phyloP scores from a whole-genome alignment of 768 basidiomycete species.

The Kwoniella sp. region DNA sequence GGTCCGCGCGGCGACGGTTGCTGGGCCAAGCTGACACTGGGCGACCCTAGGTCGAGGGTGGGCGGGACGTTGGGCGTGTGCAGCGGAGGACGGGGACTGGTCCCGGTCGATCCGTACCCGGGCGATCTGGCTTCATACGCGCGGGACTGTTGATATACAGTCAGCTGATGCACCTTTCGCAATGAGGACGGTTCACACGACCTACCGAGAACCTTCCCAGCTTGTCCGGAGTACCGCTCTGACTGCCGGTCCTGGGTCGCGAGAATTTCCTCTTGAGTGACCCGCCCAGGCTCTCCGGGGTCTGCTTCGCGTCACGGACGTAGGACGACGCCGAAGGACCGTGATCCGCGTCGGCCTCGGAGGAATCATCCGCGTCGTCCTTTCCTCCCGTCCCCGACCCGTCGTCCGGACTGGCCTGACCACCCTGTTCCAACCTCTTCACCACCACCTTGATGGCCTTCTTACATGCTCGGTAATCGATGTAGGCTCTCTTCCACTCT shows the following conservation, averaged over 20 bases:
- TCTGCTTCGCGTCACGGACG: constrained; percentile 9
- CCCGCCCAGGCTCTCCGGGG: constrained; percentile 9
- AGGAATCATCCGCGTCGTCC: constrained; percentile 66
- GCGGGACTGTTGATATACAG: constrained; percentile 3
- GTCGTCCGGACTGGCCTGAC: not conserved
- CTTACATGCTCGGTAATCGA: constrained; percentile 49
- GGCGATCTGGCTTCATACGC: constrained; percentile 8
- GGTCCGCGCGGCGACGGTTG: not conserved
- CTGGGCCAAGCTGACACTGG: constrained; percentile 2
- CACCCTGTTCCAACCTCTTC: constrained; percentile 23
- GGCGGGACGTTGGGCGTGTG: constrained; percentile 13
- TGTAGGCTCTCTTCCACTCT: constrained; percentile 51
- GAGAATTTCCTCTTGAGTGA: not conserved
- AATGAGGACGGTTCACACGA: not conserved
- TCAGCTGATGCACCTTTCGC: too few species aligned
- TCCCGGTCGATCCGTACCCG: constrained; percentile 18
- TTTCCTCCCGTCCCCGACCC: not conserved
- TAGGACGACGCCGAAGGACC: constrained; percentile 37
- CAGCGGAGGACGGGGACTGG: constrained; percentile 14
- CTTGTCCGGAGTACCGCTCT: constrained; percentile 4
- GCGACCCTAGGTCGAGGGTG: constrained; percentile 30
- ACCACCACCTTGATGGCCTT: constrained; percentile 47
- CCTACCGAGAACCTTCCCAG: constrained; percentile 7
- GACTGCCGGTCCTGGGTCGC: constrained; percentile 1
- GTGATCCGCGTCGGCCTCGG: constrained; percentile 59